Evolutionary conservation across 2,329 filamentous ascomycete species (phyloP).

Genomic region (Exophiala bonariae): DNA sequence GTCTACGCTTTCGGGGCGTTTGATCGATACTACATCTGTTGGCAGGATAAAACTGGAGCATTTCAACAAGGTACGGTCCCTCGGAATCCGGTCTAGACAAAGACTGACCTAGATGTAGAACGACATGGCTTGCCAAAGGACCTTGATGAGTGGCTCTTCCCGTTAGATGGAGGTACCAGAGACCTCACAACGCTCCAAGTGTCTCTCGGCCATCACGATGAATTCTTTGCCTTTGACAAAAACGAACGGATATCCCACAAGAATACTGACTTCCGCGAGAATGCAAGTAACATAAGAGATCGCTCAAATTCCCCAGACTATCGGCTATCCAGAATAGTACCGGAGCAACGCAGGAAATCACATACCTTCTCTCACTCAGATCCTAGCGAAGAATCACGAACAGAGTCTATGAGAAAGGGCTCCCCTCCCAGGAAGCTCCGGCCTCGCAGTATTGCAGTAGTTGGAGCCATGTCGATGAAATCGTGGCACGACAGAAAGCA

Average conservation of each 20-base stretch:
- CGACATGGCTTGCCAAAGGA: slow-evolving; percentile 35
- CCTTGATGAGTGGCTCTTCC: slow-evolving; percentile 37
- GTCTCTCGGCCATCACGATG: slow-evolving; percentile 39
- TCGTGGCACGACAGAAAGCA: slow-evolving; percentile 1
- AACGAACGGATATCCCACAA: slow-evolving; percentile 38
- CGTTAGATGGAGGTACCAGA: slow-evolving; percentile 30
- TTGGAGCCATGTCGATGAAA: not conserved
- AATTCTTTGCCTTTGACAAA: slow-evolving; percentile 41
- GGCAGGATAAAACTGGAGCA: slow-evolving; percentile 36
- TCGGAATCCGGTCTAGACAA: not conserved
- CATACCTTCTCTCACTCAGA: slow-evolving; percentile 12
- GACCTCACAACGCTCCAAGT: slow-evolving; percentile 39
- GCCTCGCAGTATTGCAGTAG: slow-evolving; percentile 15
- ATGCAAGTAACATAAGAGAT: slow-evolving; percentile 1
- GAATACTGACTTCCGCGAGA: slow-evolving; percentile 11
- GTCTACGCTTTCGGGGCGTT: slow-evolving; percentile 42
- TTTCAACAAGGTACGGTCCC: slow-evolving; percentile 35
- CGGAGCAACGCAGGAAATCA: slow-evolving; percentile 9
- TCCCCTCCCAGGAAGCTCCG: slow-evolving; percentile 5
- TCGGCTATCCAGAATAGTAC: not conserved
- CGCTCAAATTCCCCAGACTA: not conserved
- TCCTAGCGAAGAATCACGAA: not conserved
- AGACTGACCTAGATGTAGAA: slow-evolving; percentile 26
- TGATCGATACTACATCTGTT: slow-evolving; percentile 41
- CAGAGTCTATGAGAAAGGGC: not conserved